Base-by-base conservation (phyloP, 78 protist species). In the Monosiga brevicollis region DNA sequence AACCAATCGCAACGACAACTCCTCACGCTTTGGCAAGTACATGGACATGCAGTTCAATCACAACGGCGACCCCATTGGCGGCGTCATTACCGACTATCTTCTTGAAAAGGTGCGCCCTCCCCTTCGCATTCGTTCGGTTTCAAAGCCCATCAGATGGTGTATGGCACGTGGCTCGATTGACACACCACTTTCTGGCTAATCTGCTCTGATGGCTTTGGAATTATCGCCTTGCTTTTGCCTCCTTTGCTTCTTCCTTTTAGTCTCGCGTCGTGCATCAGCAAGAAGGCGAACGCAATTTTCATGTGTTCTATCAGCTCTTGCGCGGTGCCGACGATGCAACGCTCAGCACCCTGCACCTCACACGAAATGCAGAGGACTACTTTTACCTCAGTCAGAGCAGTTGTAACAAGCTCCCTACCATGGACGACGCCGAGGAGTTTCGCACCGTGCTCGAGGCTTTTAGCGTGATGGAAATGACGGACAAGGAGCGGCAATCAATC, bases 1-100 rank as follows among this genome's bases (percentile, higher is more conserved):
- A 70, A 96, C 98, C 2, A n/a, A 87, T 36, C 86, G 95, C 42
- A 96, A 96, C 92, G 86, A 95, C 86, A 96, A 96, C 89, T 91
- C 96, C 0, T 86, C 92, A 1, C 73, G 86, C 86, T 54, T 84
- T 85, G 85, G 98, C 41, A 95, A 95, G 87, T 95, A 94, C 85
- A 86, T 95, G 89, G 96, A 94, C 29, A 94, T 95, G 73, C 93
- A 94, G 80, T 95, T 95, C 72, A 83, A 92, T 79, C 39, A 72
- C 35, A 54, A 49, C 40, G 97, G 96, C 55, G 90, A 62, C 15
- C 98, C 98, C 74, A 74, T 84, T 37, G 98, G 98, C 42, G 98
- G 96, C 42, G 62, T 80, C 71, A 87, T 95, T 72, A 84, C 88
- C 80, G 91, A 90, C 87, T 95, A 55, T 37, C 80, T 84, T 34